Evolutionary conservation across 805 yeast genomes (phyloP).

Genomic region (Tetrapisispora nanseiensis): DNA sequence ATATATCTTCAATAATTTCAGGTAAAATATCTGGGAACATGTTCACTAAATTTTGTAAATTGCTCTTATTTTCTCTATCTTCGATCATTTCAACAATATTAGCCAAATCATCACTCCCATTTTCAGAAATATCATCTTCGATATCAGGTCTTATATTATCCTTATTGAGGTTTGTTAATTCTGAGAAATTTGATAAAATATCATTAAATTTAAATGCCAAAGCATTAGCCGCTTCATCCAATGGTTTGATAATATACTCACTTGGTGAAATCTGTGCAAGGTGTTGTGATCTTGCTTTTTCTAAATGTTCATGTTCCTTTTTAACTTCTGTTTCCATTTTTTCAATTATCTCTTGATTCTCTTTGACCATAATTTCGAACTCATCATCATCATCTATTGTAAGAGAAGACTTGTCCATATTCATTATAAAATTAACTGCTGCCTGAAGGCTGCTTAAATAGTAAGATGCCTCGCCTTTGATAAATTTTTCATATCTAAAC

Average conservation of each 20-base stretch:
- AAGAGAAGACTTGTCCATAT: conserved; percentile 45
- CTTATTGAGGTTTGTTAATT: not conserved
- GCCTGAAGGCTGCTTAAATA: conserved; percentile 85
- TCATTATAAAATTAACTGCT: conserved; percentile 70
- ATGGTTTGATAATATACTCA: conserved; percentile 15
- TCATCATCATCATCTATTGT: conserved; percentile 55
- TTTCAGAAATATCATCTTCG: conserved; percentile 4
- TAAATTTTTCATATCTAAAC: conserved; percentile 64
- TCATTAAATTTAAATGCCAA: conserved; percentile 18
- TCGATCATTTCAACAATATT: conserved; percentile 32
- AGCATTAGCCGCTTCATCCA: conserved; percentile 22
- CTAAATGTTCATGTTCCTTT: conserved; percentile 2
- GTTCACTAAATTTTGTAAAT: conserved; percentile 42
- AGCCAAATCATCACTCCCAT: conserved; percentile 10
- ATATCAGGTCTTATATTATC: conserved; percentile 3
- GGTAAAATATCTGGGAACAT: conserved; percentile 72
- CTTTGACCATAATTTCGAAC: conserved; percentile 37
- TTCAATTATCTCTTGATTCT: conserved; percentile 35
- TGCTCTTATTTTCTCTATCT: conserved; percentile 34
- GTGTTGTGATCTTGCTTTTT: not conserved
- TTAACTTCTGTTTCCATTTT: conserved; percentile 22
- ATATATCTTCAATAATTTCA: conserved; percentile 60
- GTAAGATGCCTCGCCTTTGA: conserved; percentile 83
- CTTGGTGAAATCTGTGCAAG: conserved; percentile 6
- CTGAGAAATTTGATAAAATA: conserved; percentile 8